Evolutionary conservation across 345 rosid species (phyloP).

Genomic region (Aquilaria sinensis): DNA sequence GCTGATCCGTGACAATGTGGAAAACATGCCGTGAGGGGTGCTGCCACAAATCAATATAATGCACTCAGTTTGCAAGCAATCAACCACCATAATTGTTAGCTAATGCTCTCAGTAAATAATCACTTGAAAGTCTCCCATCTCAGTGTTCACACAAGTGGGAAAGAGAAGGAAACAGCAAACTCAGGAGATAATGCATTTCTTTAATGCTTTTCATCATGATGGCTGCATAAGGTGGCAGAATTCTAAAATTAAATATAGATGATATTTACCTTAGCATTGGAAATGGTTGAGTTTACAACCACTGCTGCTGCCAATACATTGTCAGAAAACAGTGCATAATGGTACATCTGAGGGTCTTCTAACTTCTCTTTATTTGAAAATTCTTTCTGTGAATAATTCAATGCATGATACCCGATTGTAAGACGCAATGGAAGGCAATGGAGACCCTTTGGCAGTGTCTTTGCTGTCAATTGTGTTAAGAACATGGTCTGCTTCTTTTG

Average conservation of each 20-base stretch:
- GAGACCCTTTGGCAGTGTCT: conserved; percentile 94
- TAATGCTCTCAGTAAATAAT: too few relatives aligned
- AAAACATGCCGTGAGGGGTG: conserved; percentile 82
- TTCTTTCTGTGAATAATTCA: conserved; percentile 57
- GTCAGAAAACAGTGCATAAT: conserved; percentile 94
- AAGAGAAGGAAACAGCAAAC: neutral
- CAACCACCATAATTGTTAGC: conserved; percentile 2
- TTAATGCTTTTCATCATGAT: neutral
- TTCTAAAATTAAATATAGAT: conserved; percentile 1
- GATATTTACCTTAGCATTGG: conserved; percentile 68
- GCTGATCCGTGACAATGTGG: conserved; percentile 91
- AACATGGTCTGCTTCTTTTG: conserved; percentile 91
- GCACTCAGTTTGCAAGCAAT: conserved; percentile 13
- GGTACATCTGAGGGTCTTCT: conserved; percentile 62
- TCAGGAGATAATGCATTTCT: neutral
- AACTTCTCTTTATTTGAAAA: conserved; percentile 70
- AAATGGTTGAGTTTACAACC: conserved; percentile 85
- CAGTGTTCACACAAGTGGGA: neutral
- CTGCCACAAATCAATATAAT: conserved; percentile 40
- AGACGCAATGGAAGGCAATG: conserved; percentile 98
- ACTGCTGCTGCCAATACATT: conserved; percentile 88
- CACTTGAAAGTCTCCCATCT: conserved; percentile 1
- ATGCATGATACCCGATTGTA: conserved; percentile 64
- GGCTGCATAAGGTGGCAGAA: conserved; percentile 7
- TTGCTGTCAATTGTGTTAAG: conserved; percentile 94